A percentile compares a stretch with the other conserved stretches of the same genome.
Conservation (phyloP, 257 asterid species). For the Jacaranda copaia region DNA sequence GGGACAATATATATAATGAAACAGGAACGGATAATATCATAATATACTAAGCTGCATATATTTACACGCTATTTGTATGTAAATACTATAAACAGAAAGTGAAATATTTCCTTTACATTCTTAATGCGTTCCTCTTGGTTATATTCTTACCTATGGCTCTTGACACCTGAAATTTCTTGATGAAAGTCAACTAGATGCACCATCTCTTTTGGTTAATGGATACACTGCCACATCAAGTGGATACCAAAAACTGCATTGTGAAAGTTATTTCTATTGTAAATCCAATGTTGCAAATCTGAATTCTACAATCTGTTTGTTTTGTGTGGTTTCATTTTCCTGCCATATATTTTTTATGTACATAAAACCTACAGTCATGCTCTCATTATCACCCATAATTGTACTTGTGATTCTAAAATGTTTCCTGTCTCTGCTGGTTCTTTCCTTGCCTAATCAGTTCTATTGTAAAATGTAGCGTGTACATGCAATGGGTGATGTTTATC, state of each 20-base stretch:
- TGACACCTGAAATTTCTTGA: conserved; percentile 12
- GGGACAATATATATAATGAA: neutral
- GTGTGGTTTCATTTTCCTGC: conserved; percentile 18
- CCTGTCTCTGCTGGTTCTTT: conserved; percentile 26
- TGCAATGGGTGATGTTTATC: conserved; percentile 96
- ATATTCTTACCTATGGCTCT: neutral
- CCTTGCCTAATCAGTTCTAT: conserved; percentile 35
- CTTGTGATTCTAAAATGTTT: neutral
- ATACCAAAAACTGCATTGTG: neutral
- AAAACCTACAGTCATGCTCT: conserved; percentile 13
- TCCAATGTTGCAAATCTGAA: conserved; percentile 6
- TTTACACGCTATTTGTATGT: neutral
- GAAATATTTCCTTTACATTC: neutral
- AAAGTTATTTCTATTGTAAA: conserved; percentile 9
- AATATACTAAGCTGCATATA: neutral
- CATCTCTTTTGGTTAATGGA: neutral
- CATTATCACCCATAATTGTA: conserved; percentile 1
- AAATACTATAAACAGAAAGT: neutral
- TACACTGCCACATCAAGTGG: conserved; percentile 12
- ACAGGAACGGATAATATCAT: no score
- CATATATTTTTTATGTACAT: conserved; percentile 5
- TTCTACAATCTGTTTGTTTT: conserved; percentile 25
- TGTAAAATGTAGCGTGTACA: conserved; percentile 74
- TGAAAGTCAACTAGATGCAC: conserved; percentile 18
- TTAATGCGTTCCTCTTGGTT: conserved; percentile 9